Evolutionary conservation across 1,139 yeast genomes (phyloP).

Genomic region (Citeromyces hawaiiensis): DNA sequence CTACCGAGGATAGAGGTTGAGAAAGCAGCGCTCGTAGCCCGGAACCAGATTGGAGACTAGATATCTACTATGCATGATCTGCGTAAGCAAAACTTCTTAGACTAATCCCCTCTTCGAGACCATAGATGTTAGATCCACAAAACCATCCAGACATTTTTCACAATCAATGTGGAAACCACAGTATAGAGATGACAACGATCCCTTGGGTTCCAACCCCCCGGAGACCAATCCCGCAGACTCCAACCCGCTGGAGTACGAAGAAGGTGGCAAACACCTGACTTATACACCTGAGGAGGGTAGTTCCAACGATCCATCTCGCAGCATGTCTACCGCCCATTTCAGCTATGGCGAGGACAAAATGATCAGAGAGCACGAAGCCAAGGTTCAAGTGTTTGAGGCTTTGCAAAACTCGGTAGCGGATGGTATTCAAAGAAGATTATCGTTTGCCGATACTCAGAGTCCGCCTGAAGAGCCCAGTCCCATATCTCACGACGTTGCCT

Average conservation of each 20-base stretch:
- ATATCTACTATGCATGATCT: too few relatives aligned
- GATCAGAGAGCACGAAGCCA: slow-evolving; percentile 60
- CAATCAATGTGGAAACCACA: not conserved
- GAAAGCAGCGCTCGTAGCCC: too few relatives aligned
- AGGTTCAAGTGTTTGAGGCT: slow-evolving; percentile 49
- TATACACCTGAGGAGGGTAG: not conserved
- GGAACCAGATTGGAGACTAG: too few relatives aligned
- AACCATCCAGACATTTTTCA: not conserved
- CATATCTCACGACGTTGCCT: slow-evolving; percentile 1
- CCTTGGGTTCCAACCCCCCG: not conserved
- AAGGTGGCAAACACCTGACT: not conserved
- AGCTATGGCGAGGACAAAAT: slow-evolving; percentile 58
- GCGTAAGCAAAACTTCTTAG: too few relatives aligned
- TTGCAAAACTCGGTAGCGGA: slow-evolving; percentile 17
- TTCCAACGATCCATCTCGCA: not conserved
- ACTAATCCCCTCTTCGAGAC: too few relatives aligned
- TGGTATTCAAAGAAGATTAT: slow-evolving; percentile 14
- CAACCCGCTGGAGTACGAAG: not conserved
- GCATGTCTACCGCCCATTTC: slow-evolving; percentile 24
- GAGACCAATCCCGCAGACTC: not conserved
- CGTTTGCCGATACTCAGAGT: slow-evolving; percentile 19
- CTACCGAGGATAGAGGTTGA: too few relatives aligned
- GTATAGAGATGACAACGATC: not conserved
- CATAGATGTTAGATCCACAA: too few relatives aligned
- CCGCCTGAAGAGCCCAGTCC: slow-evolving; percentile 12